Conservation (phyloP, 208 protist species). For the Trypanosoma cruzi region DNA sequence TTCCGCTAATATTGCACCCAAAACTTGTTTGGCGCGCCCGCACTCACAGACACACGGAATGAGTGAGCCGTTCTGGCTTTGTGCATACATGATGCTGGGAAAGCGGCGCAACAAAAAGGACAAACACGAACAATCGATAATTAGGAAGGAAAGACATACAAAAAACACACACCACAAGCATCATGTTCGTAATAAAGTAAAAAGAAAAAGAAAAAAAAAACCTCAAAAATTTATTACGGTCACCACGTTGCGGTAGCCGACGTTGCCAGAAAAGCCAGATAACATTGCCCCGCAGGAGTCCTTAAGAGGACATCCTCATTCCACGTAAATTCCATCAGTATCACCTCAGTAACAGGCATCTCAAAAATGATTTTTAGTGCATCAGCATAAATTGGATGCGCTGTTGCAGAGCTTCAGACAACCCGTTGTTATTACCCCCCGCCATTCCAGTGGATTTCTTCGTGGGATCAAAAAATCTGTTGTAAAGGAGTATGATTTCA, state of each 20-base stretch:
- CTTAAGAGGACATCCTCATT: conserved; percentile 50
- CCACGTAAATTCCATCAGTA: conserved; percentile 40
- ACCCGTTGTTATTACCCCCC: not conserved
- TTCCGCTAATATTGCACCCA: too few relatives aligned
- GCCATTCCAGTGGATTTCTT: conserved; percentile 13
- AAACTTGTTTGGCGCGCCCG: too few relatives aligned
- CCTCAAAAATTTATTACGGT: too few relatives aligned
- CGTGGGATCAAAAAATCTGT: conserved; percentile 30
- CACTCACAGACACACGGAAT: too few relatives aligned
- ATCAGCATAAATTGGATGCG: conserved; percentile 40
- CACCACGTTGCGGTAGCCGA: too few relatives aligned
- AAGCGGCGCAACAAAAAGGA: too few relatives aligned
- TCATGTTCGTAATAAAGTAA: not conserved
- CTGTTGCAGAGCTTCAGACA: conserved; percentile 10
- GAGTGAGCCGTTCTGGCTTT: too few relatives aligned
- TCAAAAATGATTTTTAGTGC: conserved; percentile 50
- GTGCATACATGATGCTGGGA: too few relatives aligned
- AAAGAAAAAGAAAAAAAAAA: not conserved
- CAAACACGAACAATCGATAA: too few relatives aligned
- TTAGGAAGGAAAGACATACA: too few relatives aligned
- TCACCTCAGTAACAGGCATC: conserved; percentile 24
- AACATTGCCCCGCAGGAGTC: conserved; percentile 49
- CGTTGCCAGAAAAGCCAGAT: too few relatives aligned
- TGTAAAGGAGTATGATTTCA: conserved; percentile 47
- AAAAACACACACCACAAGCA: too few relatives aligned